A percentile compares a stretch with the other conserved stretches of the same genome.
phyloP scores from a whole-genome alignment of 2,329 filamentous ascomycete genomes.

The Pseudonectria foliicola region DNA sequence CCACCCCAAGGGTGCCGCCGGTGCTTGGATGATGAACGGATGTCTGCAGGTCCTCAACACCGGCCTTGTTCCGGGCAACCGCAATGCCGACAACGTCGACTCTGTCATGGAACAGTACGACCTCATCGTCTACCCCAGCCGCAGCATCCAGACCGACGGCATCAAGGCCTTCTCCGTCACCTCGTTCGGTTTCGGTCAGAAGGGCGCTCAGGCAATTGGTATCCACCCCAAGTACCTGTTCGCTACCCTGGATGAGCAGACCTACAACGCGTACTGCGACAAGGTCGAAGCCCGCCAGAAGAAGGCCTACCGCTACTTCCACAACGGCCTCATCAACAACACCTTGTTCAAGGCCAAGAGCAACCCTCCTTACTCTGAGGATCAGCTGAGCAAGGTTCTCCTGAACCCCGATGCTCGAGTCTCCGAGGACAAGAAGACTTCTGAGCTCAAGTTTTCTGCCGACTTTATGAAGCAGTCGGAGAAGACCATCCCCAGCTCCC shows the following conservation, averaged over 20 bases:
- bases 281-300: constrained; percentile 94
- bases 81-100: constrained; percentile 96
- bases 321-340: constrained; percentile 98
- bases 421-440: constrained; percentile 75
- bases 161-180: constrained; percentile 98
- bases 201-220: constrained; percentile 95
- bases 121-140: constrained; percentile 94
- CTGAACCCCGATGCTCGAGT: constrained; percentile 92
- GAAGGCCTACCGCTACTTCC: constrained; percentile 98
- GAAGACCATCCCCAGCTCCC: constrained; percentile 42
- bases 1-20: constrained; percentile 97
- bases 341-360: constrained; percentile 93
- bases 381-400: constrained; percentile 80
- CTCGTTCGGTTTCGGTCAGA: constrained; percentile 98
- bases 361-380: constrained; percentile 81
- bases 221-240: constrained; percentile 95
- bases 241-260: constrained; percentile 81
- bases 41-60: constrained; percentile 91
- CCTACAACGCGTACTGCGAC: constrained; percentile 72
- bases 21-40: constrained; percentile 99
- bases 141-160: constrained; percentile 92
- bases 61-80: constrained; percentile 91
- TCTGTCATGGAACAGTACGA: constrained; percentile 96
- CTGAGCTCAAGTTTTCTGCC: constrained; percentile 65
- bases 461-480: constrained; percentile 61